Base-by-base conservation (phyloP, 1,284 basidiomycete species). In the Flammula alnicola region DNA sequence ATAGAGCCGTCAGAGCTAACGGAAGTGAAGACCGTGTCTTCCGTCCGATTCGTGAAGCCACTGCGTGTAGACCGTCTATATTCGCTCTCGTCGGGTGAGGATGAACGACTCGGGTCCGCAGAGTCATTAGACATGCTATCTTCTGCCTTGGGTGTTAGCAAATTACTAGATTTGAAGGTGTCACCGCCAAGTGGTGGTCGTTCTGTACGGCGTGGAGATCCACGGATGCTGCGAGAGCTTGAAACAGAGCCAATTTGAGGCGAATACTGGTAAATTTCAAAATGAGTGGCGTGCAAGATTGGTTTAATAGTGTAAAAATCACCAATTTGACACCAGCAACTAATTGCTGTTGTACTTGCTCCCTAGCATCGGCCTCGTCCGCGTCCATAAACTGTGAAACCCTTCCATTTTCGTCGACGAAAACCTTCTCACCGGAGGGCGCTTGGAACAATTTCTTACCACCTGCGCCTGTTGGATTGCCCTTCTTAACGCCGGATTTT, bases 331-430 rank as follows among this genome's bases (percentile, higher is more conserved):
- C 83, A 19, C 91, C 90, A 44, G 84, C 84, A 29, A 81, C 87
- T 35, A 95, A 68, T 53, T 90, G 87, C 55, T 88, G 83, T 62
- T 93, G 88, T 41, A 95, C 88, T 64, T 94, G 91, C 57, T 88
- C 85, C 56, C 89, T 81, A 4, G 90, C 91, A 52, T 86, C 78
- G n/a, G 86, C 88, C 52, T 95, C 93, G 56, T 94, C 90, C 4
- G 93, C 93, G 65, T 95, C 93, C 82, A 91, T 86, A 62, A 95
- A 95, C 62, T 95, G 93, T 5, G 91, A 93, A 1, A 79, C 76
- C 7, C 80, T 80, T 16, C 81, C 80, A 58, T 70, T 75, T 52
- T 76, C 74, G 37, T 78, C 80, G 3, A 81, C 78, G 47, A 69
- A 66, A 25, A 65, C 53, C 49, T 71, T 76, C 6, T 66, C 66